A percentile compares a stretch with the other conserved stretches of the same genome.
Evolutionary conservation across 176 grass and related monocot genomes (phyloP).

Genomic region (Areca catechu): DNA sequence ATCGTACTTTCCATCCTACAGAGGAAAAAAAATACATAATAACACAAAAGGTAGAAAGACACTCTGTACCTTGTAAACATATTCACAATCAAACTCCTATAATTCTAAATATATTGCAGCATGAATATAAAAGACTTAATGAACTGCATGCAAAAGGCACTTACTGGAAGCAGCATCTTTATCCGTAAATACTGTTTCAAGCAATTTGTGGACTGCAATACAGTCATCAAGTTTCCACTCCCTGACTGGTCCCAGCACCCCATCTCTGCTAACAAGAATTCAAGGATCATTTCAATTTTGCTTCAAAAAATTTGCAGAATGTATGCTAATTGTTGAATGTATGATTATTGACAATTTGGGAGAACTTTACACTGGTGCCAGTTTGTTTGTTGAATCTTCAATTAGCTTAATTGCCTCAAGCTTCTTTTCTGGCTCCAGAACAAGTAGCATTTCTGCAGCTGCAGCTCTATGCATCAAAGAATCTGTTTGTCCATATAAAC

Average conservation of each 20-base stretch:
- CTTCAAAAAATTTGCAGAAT: background rate
- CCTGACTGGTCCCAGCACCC: conserved; percentile 39
- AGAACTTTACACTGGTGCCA: conserved; percentile 49
- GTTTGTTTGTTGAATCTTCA: conserved; percentile 77
- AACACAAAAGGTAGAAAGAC: background rate
- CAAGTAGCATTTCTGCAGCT: conserved; percentile 85
- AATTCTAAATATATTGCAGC: no score
- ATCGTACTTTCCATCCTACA: conserved; percentile 80
- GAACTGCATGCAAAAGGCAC: conserved; percentile 14
- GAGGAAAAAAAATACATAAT: conserved; percentile 19
- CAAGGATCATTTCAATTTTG: conserved; percentile 2
- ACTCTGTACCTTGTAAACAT: no score
- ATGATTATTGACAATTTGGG: no score
- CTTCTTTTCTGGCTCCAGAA: conserved; percentile 78
- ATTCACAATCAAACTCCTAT: no score
- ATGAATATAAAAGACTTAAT: no score
- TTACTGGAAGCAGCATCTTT: conserved; percentile 61
- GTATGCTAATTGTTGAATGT: no score
- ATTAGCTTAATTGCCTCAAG: conserved; percentile 79
- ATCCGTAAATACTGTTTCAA: conserved; percentile 55
- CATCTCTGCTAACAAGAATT: conserved; percentile 31
- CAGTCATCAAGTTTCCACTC: conserved; percentile 77
- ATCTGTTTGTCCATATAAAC: conserved; percentile 26
- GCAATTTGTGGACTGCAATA: conserved; percentile 76
- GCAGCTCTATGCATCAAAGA: conserved; percentile 83